Conservation (phyloP, 306 rosid species). For the Quillaja saponaria region DNA sequence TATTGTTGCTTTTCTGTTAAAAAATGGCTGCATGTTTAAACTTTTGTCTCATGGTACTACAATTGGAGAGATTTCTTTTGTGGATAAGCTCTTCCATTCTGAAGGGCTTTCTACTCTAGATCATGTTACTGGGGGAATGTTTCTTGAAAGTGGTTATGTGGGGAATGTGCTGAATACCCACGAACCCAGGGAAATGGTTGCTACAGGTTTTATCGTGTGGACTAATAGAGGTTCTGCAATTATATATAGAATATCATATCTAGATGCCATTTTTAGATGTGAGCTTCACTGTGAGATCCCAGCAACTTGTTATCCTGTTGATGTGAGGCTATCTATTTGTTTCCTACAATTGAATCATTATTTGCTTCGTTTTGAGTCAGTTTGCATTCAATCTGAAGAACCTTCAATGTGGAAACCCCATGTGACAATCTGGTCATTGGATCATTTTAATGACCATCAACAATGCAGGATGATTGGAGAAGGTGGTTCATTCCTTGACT, state of each 20-base stretch:
- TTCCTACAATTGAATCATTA: slow-evolving; percentile 50
- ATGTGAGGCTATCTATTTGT: slow-evolving; percentile 43
- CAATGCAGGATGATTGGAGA: slow-evolving; percentile 50
- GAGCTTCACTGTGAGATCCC: slow-evolving; percentile 70
- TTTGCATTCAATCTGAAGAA: slow-evolving; percentile 60
- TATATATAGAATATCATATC: slow-evolving; percentile 51
- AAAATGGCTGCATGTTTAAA: slow-evolving; percentile 61
- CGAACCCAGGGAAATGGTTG: slow-evolving; percentile 35
- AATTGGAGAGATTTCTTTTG: slow-evolving; percentile 66
- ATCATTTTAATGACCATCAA: slow-evolving; percentile 41
- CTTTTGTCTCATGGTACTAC: slow-evolving; percentile 48
- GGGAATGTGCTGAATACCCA: slow-evolving; percentile 26
- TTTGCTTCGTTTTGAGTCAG: slow-evolving; percentile 65
- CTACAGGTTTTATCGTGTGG: slow-evolving; percentile 61
- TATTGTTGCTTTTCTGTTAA: slow-evolving; percentile 53
- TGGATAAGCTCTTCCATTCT: slow-evolving; percentile 33
- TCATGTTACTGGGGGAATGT: slow-evolving; percentile 59
- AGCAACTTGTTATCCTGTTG: slow-evolving; percentile 45
- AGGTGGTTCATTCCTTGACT: slow-evolving; percentile 51
- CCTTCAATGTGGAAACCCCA: slow-evolving; percentile 73
- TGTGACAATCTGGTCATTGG: slow-evolving; percentile 56
- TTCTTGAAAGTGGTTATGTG: slow-evolving; percentile 51
- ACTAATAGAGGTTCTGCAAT: slow-evolving; percentile 63
- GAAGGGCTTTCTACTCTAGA: slow-evolving; percentile 43
- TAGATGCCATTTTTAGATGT: slow-evolving; percentile 54